A percentile compares a stretch with the other conserved stretches of the same genome.
phyloP scores from a whole-genome alignment of 257 asterid species.

The Solanum rostratum region DNA sequence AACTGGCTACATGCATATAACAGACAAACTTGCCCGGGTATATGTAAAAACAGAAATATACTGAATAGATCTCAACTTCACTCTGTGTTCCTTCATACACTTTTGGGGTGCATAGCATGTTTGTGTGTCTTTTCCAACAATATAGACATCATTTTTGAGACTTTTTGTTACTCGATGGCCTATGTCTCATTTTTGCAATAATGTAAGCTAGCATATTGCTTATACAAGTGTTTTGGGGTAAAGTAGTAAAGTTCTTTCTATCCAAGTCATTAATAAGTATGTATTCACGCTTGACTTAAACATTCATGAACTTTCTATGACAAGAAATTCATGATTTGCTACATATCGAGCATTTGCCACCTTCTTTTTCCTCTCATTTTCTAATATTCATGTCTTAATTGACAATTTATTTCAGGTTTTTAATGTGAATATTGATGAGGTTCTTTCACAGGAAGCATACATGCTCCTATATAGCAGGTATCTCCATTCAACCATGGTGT shows the following conservation, averaged over 20 bases:
- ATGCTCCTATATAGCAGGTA: constrained; percentile 95
- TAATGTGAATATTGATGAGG: constrained; percentile 59
- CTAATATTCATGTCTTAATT: not conserved
- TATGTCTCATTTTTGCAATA: not conserved
- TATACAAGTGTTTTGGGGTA: not conserved
- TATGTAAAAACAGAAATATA: not conserved
- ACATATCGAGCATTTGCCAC: not conserved
- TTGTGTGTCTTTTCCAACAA: not conserved
- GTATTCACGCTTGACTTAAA: not conserved
- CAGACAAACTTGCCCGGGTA: not conserved
- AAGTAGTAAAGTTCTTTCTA: not conserved
- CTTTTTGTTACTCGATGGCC: not conserved
- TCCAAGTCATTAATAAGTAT: not conserved
- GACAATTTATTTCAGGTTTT: constrained; percentile 36
- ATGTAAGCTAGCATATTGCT: not conserved
- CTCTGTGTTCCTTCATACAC: not conserved
- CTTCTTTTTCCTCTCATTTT: not conserved
- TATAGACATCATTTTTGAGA: not conserved
- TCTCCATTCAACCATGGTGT: not conserved
- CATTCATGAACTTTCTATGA: not conserved
- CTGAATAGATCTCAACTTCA: not conserved
- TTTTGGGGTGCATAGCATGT: not conserved
- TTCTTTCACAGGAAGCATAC: constrained; percentile 89
- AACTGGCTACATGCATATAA: not conserved
- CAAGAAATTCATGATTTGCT: not conserved